phyloP scores from a whole-genome alignment of 1,284 basidiomycete species.

The Inonotus hispidus region DNA sequence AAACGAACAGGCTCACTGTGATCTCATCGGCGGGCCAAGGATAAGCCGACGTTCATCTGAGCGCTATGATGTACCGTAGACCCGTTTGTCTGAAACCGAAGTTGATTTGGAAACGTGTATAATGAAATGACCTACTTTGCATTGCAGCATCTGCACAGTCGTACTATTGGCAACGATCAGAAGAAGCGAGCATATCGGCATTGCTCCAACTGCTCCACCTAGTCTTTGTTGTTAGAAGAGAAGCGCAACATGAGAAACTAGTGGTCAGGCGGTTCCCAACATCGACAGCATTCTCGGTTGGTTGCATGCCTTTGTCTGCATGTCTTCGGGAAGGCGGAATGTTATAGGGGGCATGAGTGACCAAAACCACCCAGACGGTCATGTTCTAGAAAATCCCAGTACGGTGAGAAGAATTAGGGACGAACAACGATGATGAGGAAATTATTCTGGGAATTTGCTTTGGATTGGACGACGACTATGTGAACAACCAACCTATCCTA shows the following conservation, averaged over 20 bases:
- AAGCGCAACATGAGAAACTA: background rate
- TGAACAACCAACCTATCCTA: too few species aligned
- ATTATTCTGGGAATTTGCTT: too few species aligned
- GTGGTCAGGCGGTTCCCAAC: background rate
- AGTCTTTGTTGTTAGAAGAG: background rate
- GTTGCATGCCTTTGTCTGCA: background rate
- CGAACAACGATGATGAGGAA: too few species aligned
- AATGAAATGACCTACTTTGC: background rate
- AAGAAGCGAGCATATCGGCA: background rate
- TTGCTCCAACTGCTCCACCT: background rate
- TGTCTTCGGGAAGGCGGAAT: background rate
- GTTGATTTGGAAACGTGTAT: background rate
- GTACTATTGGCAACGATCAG: background rate
- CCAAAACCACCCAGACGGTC: too few species aligned
- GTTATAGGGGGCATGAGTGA: too few species aligned
- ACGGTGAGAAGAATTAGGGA: too few species aligned
- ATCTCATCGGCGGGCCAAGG: background rate
- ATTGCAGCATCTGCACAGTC: background rate
- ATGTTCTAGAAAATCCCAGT: too few species aligned
- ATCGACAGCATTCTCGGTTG: too few species aligned
- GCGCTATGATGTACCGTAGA: background rate
- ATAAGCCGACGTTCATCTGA: background rate
- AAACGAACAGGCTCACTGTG: too few species aligned
- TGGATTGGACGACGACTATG: background rate
- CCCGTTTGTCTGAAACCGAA: background rate